phyloP scores from a whole-genome alignment of 2,329 filamentous ascomycete genomes.

The Fusarium sp. region DNA sequence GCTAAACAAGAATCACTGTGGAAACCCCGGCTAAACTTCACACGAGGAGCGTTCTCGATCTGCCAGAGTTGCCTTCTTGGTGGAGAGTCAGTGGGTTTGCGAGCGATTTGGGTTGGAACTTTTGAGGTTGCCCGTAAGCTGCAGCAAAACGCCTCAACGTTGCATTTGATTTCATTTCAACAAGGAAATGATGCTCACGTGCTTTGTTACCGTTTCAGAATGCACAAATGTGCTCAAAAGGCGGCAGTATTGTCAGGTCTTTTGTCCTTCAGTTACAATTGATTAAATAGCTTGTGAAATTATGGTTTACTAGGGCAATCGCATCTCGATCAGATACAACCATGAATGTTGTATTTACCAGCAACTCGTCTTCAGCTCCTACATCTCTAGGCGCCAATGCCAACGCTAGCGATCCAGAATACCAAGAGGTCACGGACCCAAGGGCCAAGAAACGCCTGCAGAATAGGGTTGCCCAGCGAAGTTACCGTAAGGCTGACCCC shows the following conservation, averaged over 20 bases:
- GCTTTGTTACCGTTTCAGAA: background rate
- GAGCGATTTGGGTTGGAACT: background rate
- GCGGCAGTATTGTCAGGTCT: fast-evolving
- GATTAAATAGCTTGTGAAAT: background rate
- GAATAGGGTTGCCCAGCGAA: background rate
- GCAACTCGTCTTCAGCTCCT: background rate
- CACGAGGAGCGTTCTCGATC: background rate
- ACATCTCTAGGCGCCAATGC: background rate
- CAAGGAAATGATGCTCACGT: background rate
- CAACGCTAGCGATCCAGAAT: background rate
- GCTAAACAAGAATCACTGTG: background rate
- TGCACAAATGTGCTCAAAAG: background rate
- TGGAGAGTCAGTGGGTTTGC: background rate
- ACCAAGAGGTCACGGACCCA: background rate
- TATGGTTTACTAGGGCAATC: too few relatives aligned
- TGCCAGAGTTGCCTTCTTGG: background rate
- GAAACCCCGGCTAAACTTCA: background rate
- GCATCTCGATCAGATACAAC: background rate
- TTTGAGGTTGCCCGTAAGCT: background rate
- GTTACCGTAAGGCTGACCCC: background rate
- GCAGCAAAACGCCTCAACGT: background rate
- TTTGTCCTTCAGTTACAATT: background rate
- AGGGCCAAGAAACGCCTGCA: background rate
- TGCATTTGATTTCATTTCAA: background rate
- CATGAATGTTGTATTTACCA: background rate